Evolutionary conservation across 768 basidiomycete species (phyloP).

Genomic region (Gloeophyllum trabeum): DNA sequence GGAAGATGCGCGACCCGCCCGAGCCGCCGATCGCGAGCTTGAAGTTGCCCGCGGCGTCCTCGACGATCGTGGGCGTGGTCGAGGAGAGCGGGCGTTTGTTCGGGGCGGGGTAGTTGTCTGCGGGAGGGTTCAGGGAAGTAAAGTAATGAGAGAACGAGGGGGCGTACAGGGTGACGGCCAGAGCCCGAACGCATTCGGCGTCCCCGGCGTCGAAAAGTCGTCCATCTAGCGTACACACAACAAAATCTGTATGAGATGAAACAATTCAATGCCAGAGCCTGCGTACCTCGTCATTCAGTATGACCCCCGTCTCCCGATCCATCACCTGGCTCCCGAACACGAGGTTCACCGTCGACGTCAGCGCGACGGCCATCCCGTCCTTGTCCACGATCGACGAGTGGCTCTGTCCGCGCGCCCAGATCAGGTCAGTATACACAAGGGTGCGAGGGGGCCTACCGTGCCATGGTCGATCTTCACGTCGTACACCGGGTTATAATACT

Average conservation of each 20-base stretch:
- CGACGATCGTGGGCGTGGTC: conserved; percentile 69
- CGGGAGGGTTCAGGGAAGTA: not conserved
- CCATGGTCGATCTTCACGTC: conserved; percentile 78
- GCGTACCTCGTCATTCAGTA: conserved; percentile 77
- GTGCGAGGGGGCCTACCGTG: conserved; percentile 35
- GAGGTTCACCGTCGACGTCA: conserved; percentile 86
- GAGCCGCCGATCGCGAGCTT: conserved; percentile 72
- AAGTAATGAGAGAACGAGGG: not conserved
- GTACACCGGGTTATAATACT: conserved; percentile 79
- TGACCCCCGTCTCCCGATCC: conserved; percentile 78
- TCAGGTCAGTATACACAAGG: conserved; percentile 1
- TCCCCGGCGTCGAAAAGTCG: conserved; percentile 83
- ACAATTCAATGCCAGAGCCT: not conserved
- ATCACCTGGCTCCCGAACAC: conserved; percentile 85
- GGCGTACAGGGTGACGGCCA: conserved; percentile 69
- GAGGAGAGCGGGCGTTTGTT: conserved; percentile 90
- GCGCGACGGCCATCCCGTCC: conserved; percentile 74
- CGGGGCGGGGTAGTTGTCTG: conserved; percentile 83
- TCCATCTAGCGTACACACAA: conserved; percentile 45
- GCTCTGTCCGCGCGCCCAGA: conserved; percentile 34
- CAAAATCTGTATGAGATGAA: not conserved
- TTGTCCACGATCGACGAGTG: conserved; percentile 79
- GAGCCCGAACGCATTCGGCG: conserved; percentile 76
- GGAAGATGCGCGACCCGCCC: conserved; percentile 82
- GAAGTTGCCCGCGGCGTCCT: conserved; percentile 62